These are phyloP conservation scores for Fusarium liriodendri DNA, from an alignment of 2,329 filamentous ascomycete species.

Conservation along the genomic window DNA sequence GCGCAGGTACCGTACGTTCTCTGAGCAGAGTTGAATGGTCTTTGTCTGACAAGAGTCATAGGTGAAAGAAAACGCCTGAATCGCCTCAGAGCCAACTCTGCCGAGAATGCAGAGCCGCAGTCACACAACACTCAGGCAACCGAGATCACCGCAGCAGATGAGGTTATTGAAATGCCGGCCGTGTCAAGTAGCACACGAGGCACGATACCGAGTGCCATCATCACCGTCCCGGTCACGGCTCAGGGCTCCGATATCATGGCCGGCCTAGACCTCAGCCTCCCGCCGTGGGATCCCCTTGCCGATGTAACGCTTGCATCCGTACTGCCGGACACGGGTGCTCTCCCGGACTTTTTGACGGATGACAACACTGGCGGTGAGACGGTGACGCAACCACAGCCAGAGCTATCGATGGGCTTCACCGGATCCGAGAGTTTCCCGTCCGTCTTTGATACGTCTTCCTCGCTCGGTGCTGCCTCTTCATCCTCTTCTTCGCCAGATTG, in stretches of 20 bases:
- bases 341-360: constrained; percentile 20
- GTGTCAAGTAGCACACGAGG: neutral
- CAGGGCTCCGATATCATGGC: constrained; percentile 27
- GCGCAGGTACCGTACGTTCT: constrained; percentile 59
- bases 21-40: neutral
- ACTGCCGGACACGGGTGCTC: constrained; percentile 16
- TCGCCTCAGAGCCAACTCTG: constrained; percentile 40
- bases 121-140: neutral
- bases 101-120: constrained; percentile 1
- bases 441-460: constrained; percentile 35
- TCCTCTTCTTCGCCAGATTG: constrained; percentile 33
- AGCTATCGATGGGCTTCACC: neutral
- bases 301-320: constrained; percentile 32
- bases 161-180: constrained; percentile 4
- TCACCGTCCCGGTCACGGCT: constrained; percentile 1
- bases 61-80: constrained; percentile 49
- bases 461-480: constrained; percentile 32
- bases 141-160: constrained; percentile 8
- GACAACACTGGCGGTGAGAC: constrained; percentile 11
- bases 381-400: constrained; percentile 3
- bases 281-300: constrained; percentile 37
- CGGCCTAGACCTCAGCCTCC: constrained; percentile 38
- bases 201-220: neutral
- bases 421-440: constrained; percentile 23
- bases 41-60: constrained; percentile 22